Percentiles rank a stretch among this genome's conserved stretches.
Conservation (phyloP, 768 basidiomycete species). For the Amanita inopinata region DNA sequence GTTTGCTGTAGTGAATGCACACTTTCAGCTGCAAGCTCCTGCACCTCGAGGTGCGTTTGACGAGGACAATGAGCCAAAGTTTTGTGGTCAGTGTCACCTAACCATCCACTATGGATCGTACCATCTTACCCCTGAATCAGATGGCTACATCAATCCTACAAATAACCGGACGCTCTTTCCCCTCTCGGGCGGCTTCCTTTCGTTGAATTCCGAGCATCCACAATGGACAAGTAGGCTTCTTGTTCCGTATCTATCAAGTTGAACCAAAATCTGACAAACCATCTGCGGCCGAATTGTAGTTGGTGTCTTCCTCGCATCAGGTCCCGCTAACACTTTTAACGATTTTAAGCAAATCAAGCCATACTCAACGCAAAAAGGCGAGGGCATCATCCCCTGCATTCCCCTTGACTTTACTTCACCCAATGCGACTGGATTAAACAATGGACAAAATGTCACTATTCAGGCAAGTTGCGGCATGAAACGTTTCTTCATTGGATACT, state of each 20-base stretch:
- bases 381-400: conserved; percentile 60
- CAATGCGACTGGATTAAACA: conserved; percentile 38
- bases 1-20: conserved; percentile 44
- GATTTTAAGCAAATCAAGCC: conserved; percentile 49
- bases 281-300: no score
- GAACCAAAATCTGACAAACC: no score
- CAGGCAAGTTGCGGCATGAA: conserved; percentile 25
- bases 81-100: conserved; percentile 47
- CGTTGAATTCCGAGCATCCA: conserved; percentile 57
- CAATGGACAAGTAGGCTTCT: conserved; percentile 44
- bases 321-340: conserved; percentile 51
- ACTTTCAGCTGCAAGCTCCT: conserved; percentile 71
- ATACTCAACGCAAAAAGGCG: conserved; percentile 40
- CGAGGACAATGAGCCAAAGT: conserved; percentile 40
- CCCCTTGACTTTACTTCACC: conserved; percentile 49
- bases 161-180: conserved; percentile 60
- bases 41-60: conserved; percentile 59
- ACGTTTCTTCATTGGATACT: not conserved
- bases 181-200: conserved; percentile 48
- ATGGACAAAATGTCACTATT: conserved; percentile 68
- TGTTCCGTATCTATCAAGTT: not conserved
- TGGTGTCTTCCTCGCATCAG: conserved; percentile 41
- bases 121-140: conserved; percentile 24
- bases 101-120: no score
- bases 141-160: conserved; percentile 46